These are phyloP conservation scores for Chlorella sp. DNA, from an alignment of 139 green algal species.

Conservation along the genomic window DNA sequence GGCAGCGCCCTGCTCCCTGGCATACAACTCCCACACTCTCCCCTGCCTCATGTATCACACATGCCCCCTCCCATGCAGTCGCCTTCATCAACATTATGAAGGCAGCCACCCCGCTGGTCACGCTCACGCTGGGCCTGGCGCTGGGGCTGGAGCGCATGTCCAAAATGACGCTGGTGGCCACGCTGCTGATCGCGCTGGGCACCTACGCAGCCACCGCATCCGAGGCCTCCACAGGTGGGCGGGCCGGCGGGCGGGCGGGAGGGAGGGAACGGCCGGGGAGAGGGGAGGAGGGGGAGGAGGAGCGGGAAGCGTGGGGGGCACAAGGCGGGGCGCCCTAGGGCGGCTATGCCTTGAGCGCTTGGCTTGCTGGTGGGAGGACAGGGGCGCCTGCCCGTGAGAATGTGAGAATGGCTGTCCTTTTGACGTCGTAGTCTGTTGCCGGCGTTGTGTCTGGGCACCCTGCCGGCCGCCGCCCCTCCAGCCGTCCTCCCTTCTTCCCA, in stretches of 20 bases:
- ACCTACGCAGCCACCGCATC: slow-evolving; percentile 39
- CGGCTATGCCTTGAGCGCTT: no score
- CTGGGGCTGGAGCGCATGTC: slow-evolving; percentile 40
- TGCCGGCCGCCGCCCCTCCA: background rate
- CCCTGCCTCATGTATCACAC: background rate
- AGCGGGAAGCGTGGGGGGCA: no score
- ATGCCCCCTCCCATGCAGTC: background rate
- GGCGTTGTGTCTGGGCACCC: no score
- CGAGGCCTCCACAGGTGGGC: slow-evolving; percentile 1
- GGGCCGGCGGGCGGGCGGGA: no score
- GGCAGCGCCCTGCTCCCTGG: background rate
- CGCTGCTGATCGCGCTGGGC: slow-evolving; percentile 43
- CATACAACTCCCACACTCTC: background rate
- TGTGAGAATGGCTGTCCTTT: no score
- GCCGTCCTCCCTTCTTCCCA: background rate
- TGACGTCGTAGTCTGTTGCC: no score
- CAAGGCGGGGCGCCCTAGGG: background rate
- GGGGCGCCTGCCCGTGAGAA: no score
- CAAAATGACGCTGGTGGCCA: slow-evolving; percentile 13
- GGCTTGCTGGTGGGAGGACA: no score
- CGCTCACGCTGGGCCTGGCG: slow-evolving; percentile 36
- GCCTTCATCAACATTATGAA: slow-evolving; percentile 62
- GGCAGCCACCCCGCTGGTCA: slow-evolving; percentile 52
- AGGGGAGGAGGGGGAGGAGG: no score
- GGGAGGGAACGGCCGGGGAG: no score